phyloP scores from a whole-genome alignment of 225 moss, liverwort and hornwort species.

The Ulota crispa region DNA sequence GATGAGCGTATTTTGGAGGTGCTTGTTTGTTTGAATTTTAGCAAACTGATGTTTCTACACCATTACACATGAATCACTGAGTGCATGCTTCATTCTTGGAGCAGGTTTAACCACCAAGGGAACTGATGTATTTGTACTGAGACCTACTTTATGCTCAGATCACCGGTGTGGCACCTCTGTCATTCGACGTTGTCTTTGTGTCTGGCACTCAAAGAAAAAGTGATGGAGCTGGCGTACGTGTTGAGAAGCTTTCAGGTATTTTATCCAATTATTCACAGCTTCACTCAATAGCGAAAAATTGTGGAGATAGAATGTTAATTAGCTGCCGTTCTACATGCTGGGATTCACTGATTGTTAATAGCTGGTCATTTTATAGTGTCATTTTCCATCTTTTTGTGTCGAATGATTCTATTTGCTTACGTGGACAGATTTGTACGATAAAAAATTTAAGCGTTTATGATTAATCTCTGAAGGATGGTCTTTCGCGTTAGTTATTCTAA shows the following conservation, averaged over 20 bases:
- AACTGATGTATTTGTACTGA: background rate
- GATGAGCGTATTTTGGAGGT: constrained; percentile 4
- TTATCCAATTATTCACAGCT: background rate
- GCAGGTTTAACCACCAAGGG: background rate
- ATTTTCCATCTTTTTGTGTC: background rate
- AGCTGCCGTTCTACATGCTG: background rate
- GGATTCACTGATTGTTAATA: background rate
- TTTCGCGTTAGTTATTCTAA: background rate
- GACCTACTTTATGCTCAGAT: constrained; percentile 50
- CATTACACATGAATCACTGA: background rate
- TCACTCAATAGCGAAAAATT: background rate
- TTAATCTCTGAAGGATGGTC: background rate
- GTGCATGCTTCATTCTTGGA: background rate
- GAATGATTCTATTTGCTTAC: background rate
- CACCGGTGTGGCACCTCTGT: constrained; percentile 67
- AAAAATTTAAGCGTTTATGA: background rate
- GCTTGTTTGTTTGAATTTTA: constrained; percentile 13
- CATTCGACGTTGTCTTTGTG: constrained; percentile 75
- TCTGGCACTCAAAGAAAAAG: constrained; percentile 62
- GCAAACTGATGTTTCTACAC: background rate
- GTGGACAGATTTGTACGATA: background rate
- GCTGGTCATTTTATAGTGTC: background rate
- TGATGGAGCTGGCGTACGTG: constrained; percentile 38
- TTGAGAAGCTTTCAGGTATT: constrained; percentile 71
- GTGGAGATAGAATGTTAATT: background rate